Base-by-base conservation (phyloP, 257 asterid genomes). In the Capsicum baccatum region DNA sequence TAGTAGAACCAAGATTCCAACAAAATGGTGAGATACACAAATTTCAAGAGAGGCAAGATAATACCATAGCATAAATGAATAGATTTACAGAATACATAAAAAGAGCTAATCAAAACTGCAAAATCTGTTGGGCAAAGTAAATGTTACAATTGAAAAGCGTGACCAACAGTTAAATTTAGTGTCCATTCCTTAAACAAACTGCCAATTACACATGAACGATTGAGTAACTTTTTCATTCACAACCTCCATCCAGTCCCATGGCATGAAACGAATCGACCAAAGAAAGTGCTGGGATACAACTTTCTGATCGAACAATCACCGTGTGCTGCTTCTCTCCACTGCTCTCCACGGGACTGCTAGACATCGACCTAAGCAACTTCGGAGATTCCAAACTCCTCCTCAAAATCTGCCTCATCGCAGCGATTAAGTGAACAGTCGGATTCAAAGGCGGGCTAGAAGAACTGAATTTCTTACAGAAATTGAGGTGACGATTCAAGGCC, bases 401-500 rank as follows among this genome's bases (percentile, higher is more conserved):
- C 80, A 94, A 33, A 35, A 94, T 87, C 87, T 86, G 94, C 57
- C 91, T 88, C 92, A 94, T 84, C 56, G 98, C 97, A 68, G 92
- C 87, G 44, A 94, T 93, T 79, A 94, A 78, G 6, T 74, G 92
- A 39, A 81, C 56, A 0, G 94, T 92, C 1, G 97, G 92, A 83
- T 94, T 93, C n/a, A 81, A 88, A 0, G 95, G 93, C 50, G 97
- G 95, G 5, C 89, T 88, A 12, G 93, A 87, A 14, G 94, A 91
- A 86, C 93, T 91, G 79, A 93, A 90, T 66, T 88, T 91, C 78
- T 84, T 88, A 91, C 97, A 92, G 86, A 94, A 93, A 87, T 85
- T 91, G 12, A 87, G 79, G 73, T 94, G 98, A 0, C 94, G 93
- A 83, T 87, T 92, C 89, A 94, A 80, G 17, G 98, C 98, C 68